phyloP scores from a whole-genome alignment of 805 yeast genomes.

The Yarrowia sp. region DNA sequence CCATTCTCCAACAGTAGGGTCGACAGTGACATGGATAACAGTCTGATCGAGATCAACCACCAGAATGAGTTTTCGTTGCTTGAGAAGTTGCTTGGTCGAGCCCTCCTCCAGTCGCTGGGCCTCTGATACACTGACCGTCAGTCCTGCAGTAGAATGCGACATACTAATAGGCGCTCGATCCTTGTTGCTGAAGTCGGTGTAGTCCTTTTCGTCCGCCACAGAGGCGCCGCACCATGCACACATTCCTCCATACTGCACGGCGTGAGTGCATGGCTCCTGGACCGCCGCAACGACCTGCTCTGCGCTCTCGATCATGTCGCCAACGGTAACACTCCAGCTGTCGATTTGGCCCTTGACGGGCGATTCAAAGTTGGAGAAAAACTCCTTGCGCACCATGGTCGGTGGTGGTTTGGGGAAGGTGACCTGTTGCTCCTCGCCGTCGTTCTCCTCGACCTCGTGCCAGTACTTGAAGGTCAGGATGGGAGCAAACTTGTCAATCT shows the following conservation, averaged over 20 bases:
- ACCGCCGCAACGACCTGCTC: slow-evolving; percentile 55
- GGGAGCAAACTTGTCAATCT: slow-evolving; percentile 52
- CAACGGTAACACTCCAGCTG: slow-evolving; percentile 49
- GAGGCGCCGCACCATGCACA: slow-evolving; percentile 91
- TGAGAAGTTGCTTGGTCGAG: slow-evolving; percentile 58
- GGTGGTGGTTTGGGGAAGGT: slow-evolving; percentile 29
- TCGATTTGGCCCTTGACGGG: slow-evolving; percentile 74
- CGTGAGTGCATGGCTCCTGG: slow-evolving; percentile 83
- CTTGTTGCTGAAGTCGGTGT: slow-evolving; percentile 62
- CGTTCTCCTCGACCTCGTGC: slow-evolving; percentile 48
- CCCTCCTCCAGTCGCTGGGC: slow-evolving; percentile 78
- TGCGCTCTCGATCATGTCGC: slow-evolving; percentile 54
- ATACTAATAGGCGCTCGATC: slow-evolving; percentile 82
- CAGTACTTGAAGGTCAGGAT: slow-evolving; percentile 63
- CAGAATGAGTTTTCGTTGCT: slow-evolving; percentile 69
- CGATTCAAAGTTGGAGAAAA: slow-evolving; percentile 60
- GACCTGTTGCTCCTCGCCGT: slow-evolving; percentile 37
- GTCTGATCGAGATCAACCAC: slow-evolving; percentile 98
- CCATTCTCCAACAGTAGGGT: slow-evolving; percentile 97
- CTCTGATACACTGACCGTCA: slow-evolving; percentile 80
- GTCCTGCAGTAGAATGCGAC: slow-evolving; percentile 83
- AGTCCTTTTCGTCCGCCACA: slow-evolving; percentile 62
- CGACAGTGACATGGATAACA: slow-evolving; percentile 95
- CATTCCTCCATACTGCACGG: slow-evolving; percentile 90
- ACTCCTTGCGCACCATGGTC: slow-evolving; percentile 38